Evolutionary conservation across 2,329 filamentous ascomycete species (phyloP), one percentile per base, ranked within the genome.

Genomic region (Pseudogymnoascus sp.): DNA sequence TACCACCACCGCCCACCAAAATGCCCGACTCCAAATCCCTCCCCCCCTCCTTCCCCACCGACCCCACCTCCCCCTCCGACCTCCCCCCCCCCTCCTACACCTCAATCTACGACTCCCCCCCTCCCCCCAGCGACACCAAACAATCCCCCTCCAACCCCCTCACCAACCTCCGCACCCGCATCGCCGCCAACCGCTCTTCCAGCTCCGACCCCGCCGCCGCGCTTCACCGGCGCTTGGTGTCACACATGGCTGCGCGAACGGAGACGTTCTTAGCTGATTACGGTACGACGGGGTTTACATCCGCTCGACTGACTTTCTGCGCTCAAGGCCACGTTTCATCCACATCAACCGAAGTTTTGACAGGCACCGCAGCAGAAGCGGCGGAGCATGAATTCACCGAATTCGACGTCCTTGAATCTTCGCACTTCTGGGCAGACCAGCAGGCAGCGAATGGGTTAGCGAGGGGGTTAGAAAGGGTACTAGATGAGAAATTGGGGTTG

Each of bases 51-150:
- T 19, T 64, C 68, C 8, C 57, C 65, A 51, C 70, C 62, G 23
- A 39, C 19, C 60, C 60, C 60, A 6, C 72, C 70, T 34, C 65
- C 68, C 4, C 60, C 66, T 4, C 68, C 71, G 61, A 73, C 71
- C 13, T 64, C 67, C 25, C 64, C 62, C n/a, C 72, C 70, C 61
- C 37, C 1, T 2, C 37, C n/a, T 41, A 41, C 37, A 41, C 37
- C n/a, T 41, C 37, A 6, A n/a, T 41, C 37, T 41, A 41, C 37
- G 37, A 41, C 37, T 3, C 6, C 37, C 37, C 37, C 10, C 37
- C 37, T n/a, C 7, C 37, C 37, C n/a, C 37, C n/a, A 8, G 8
- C 37, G 37, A 41, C 37, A 41, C 37, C 37, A 41, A 41, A 19
- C 37, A 41, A 41, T 16, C 37, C 37, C 37, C 37, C 37, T 19